These are phyloP conservation scores for Carpinus viminea DNA, from an alignment of 306 rosid species.

Conservation along the genomic window DNA sequence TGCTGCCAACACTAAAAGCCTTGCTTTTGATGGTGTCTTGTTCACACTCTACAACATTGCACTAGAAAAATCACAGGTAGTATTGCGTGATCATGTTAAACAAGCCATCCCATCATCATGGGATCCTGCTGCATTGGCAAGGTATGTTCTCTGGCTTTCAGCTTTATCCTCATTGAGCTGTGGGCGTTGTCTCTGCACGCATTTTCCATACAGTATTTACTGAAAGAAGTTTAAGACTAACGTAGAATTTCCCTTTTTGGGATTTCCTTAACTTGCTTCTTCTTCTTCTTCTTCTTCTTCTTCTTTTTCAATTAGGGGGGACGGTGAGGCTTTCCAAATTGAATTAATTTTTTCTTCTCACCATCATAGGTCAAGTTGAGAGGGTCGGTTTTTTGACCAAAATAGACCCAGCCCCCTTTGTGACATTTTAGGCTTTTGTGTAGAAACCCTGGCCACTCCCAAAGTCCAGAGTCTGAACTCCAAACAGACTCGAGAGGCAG, in stretches of 20 bases:
- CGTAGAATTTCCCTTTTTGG: neutral
- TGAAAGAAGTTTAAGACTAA: neutral
- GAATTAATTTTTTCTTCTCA: neutral
- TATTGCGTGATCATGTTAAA: conserved; percentile 62
- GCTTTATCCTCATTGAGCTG: neutral
- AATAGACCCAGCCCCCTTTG: too few species aligned
- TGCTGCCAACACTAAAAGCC: conserved; percentile 76
- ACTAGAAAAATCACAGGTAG: conserved; percentile 62
- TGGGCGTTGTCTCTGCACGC: neutral
- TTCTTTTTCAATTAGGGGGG: too few species aligned
- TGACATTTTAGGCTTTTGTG: too few species aligned
- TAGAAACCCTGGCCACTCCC: too few species aligned
- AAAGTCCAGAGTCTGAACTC: too few species aligned
- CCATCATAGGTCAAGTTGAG: too few species aligned
- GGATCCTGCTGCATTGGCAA: conserved; percentile 85
- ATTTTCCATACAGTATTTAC: neutral
- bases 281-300: neutral
- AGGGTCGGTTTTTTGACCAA: too few species aligned
- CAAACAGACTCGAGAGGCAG: too few species aligned
- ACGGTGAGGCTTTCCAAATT: neutral
- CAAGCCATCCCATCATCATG: conserved; percentile 80
- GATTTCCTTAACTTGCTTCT: neutral
- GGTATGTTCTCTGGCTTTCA: conserved; percentile 39
- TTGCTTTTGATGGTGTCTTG: conserved; percentile 75
- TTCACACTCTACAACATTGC: conserved; percentile 69